Evolutionary conservation across 148 eudicot species (phyloP).

Genomic region (Persicaria maculosa): DNA sequence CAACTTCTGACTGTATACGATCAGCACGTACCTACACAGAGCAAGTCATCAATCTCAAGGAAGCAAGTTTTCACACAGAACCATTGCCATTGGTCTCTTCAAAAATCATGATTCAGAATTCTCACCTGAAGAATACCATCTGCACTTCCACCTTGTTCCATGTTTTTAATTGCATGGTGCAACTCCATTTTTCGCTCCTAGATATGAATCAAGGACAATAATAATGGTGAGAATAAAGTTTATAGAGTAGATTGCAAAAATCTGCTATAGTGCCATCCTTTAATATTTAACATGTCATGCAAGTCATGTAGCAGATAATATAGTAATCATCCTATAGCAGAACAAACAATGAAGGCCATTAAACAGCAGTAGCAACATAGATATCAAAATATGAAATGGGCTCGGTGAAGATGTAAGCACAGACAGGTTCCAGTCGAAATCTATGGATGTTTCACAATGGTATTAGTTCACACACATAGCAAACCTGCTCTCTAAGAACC

Average conservation of each 20-base stretch:
- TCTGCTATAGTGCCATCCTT: neutral
- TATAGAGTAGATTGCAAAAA: neutral
- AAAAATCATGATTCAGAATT: neutral
- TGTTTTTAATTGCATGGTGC: constrained; percentile 79
- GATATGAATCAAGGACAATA: constrained; percentile 11
- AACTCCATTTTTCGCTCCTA: constrained; percentile 85
- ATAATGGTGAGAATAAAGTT: neutral
- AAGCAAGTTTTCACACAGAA: constrained; percentile 4
- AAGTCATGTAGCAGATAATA: neutral
- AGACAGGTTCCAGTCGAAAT: neutral
- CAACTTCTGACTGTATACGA: constrained; percentile 88
- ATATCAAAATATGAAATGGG: neutral
- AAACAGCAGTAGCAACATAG: neutral
- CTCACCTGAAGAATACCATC: constrained; percentile 98
- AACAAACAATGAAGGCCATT: neutral
- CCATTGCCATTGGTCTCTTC: neutral
- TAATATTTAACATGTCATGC: neutral
- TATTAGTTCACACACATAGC: neutral
- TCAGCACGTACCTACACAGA: constrained; percentile 83
- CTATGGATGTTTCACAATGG: neutral
- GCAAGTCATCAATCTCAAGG: constrained; percentile 7
- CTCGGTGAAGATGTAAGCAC: neutral
- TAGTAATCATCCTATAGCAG: neutral
- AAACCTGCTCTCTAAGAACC: neutral
- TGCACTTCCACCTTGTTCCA: constrained; percentile 99